Evolutionary conservation across 2,329 filamentous ascomycete species (phyloP), one percentile per base, ranked within the genome.

Genomic region (Emergomyces orientalis): DNA sequence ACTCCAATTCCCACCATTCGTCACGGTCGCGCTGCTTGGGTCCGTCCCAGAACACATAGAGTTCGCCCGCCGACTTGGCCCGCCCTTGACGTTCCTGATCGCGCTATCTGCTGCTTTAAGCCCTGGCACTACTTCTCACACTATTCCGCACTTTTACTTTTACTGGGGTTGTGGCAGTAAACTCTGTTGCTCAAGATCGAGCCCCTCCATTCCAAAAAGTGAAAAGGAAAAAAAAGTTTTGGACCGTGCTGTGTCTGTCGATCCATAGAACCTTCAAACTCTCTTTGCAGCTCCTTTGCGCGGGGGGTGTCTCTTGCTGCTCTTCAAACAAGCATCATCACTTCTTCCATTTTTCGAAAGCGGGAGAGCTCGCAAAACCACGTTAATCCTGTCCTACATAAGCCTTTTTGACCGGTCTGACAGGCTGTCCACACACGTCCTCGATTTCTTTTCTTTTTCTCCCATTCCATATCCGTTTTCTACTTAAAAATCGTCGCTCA

Each of bases 401-500:
- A 57, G 54, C 32, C 54, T 41, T 57, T 57, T 57, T 39, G 32
- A 27, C 54, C 34, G 34, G 54, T 57, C 34, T 57, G 54, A 57
- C 54, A 41, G 54, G 34, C 14, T 27, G 32, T 57, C 54, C 34
- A 11, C 34, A 41, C 54, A 57, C n/a, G 27, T 37, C 22, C 54
- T 37, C 54, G n/a, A 25, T 62, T 57, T 61, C 45, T 59, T 22
- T 60, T 65, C 51, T 59, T 47, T 47, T n/a, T 56, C 60, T 45
- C 61, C 60, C 56, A 43, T 54, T 62, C 43, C 34, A 37, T 63
- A 27, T 19, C 17, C 47, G 52, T 60, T 63, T 58, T n/a, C 62
- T 61, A 61, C 59, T 54, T 54, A 56, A 58, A 37, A 13, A 52
- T 30, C 47, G n/a, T 39, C 43, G 34, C 61, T 55, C 30, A 34